phyloP scores from a whole-genome alignment of 306 rosid genomes.

The Corylus avellana region DNA sequence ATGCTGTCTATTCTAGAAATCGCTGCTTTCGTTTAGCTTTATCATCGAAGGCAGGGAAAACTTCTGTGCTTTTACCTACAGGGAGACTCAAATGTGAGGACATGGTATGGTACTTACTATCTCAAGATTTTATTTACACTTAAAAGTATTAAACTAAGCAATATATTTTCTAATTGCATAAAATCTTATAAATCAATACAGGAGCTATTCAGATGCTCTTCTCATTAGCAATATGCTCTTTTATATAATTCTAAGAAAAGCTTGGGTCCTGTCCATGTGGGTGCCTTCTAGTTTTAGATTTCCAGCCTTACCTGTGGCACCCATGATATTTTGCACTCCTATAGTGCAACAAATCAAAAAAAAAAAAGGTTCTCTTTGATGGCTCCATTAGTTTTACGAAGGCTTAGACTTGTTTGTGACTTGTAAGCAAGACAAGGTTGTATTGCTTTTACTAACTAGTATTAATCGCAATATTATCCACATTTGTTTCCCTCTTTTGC shows the following conservation, averaged over 20 bases:
- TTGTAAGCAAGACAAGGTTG: background rate
- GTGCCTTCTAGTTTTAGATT: background rate
- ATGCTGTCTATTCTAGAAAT: slow-evolving; percentile 89
- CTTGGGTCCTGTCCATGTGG: background rate
- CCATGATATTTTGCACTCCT: background rate
- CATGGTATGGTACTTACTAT: slow-evolving; percentile 54
- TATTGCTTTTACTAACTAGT: background rate
- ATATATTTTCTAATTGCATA: background rate
- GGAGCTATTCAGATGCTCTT: slow-evolving; percentile 14
- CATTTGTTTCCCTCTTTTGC: background rate
- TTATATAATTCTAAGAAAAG: background rate
- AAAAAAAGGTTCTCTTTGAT: background rate
- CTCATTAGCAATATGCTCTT: background rate
- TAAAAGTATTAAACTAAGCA: slow-evolving; percentile 9
- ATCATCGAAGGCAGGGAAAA: slow-evolving; percentile 95
- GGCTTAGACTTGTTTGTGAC: background rate
- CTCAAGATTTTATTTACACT: slow-evolving; percentile 16
- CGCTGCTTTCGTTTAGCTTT: slow-evolving; percentile 85
- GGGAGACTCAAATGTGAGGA: slow-evolving; percentile 56
- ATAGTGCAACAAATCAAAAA: background rate
- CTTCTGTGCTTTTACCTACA: slow-evolving; percentile 75
- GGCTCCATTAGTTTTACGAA: background rate
- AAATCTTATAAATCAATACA: background rate
- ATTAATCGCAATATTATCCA: background rate
- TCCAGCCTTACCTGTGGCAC: background rate